Evolutionary conservation across 805 yeast species (phyloP).

Genomic region (Brettanomyces nanus): DNA sequence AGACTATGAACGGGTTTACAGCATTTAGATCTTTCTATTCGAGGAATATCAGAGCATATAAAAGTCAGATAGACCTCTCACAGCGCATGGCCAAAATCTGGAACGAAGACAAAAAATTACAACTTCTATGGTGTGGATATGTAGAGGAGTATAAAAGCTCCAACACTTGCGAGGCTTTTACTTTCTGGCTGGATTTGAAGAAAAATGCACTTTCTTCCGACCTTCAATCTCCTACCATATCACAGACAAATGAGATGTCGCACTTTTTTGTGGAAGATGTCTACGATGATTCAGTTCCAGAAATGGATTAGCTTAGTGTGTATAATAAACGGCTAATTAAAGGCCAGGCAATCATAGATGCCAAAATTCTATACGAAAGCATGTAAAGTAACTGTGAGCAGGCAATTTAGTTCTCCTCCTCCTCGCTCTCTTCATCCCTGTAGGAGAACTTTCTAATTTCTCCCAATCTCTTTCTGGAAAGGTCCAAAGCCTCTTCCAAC

Average conservation of each 20-base stretch:
- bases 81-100: slow-evolving; percentile 21
- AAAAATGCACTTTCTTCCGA: neutral
- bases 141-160: slow-evolving; percentile 24
- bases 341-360: too few relatives aligned
- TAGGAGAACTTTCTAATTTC: slow-evolving; percentile 79
- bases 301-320: too few relatives aligned
- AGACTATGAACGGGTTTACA: slow-evolving; percentile 18
- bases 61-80: slow-evolving; percentile 17
- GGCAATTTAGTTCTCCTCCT: too few relatives aligned
- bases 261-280: slow-evolving; percentile 16
- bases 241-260: slow-evolving; percentile 8
- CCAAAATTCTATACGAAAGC: too few relatives aligned
- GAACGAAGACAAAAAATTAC: slow-evolving; percentile 18
- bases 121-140: slow-evolving; percentile 25
- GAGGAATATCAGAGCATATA: slow-evolving; percentile 12
- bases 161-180: slow-evolving; percentile 6
- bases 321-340: too few relatives aligned
- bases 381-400: too few relatives aligned
- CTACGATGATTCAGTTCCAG: slow-evolving; percentile 1
- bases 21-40: slow-evolving; percentile 26
- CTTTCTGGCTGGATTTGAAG: slow-evolving; percentile 13
- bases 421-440: slow-evolving; percentile 54
- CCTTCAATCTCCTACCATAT: neutral
- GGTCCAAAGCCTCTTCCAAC: slow-evolving; percentile 61
- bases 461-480: slow-evolving; percentile 75